phyloP scores from a whole-genome alignment of 148 eudicot species.

The Chenopodium quinoa region DNA sequence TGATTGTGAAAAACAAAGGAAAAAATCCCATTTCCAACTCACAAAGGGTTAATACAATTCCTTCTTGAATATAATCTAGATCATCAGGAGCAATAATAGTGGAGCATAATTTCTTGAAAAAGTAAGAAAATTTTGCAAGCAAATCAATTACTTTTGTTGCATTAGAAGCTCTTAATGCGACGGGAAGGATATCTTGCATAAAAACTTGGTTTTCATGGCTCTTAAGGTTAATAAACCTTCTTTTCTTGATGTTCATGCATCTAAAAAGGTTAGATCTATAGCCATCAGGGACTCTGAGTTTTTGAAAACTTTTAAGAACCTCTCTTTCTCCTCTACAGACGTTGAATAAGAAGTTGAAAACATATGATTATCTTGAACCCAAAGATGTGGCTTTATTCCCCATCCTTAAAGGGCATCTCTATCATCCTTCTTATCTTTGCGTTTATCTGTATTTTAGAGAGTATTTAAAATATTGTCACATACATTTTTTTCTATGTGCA shows the following conservation, averaged over 20 bases:
- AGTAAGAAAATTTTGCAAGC: not conserved
- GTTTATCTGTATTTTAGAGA: slow-evolving; percentile 18
- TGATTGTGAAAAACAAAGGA: not conserved
- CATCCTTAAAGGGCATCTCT: not conserved
- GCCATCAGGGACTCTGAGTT: slow-evolving; percentile 17
- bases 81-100: not conserved
- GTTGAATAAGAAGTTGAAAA: slow-evolving; percentile 1
- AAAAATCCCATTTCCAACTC: slow-evolving; percentile 13
- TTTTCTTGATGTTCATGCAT: slow-evolving; percentile 18
- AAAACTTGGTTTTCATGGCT: slow-evolving; percentile 23
- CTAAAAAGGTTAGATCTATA: slow-evolving; percentile 11
- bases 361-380: not conserved
- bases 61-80: not conserved
- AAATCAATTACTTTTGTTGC: not conserved
- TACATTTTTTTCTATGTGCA: slow-evolving; percentile 15
- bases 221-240: slow-evolving; percentile 13
- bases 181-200: slow-evolving; percentile 18
- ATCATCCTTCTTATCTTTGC: not conserved
- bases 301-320: slow-evolving; percentile 12
- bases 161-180: slow-evolving; percentile 11
- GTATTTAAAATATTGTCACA: slow-evolving; percentile 3
- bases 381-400: slow-evolving; percentile 4
- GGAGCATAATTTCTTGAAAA: slow-evolving; percentile 19
- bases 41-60: slow-evolving; percentile 18
- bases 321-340: slow-evolving; percentile 15